These are phyloP conservation scores for Polysphondylium violaceum DNA, from an alignment of 78 protist genomes.

Conservation along the genomic window DNA sequence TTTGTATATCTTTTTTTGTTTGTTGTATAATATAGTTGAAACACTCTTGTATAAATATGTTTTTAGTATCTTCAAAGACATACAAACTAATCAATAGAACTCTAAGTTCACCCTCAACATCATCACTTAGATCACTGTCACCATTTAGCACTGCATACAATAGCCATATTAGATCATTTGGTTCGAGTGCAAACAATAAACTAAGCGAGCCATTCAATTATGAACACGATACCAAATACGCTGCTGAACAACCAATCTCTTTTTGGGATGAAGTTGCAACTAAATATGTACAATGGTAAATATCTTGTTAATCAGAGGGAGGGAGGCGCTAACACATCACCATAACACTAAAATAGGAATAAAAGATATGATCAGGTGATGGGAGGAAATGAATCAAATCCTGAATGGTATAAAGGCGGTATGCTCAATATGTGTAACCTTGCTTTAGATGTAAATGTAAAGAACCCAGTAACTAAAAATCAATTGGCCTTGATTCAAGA, in stretches of 20 bases:
- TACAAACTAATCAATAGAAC: no score
- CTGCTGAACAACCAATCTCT: neutral
- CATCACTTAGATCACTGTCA: no score
- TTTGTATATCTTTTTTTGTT: no score
- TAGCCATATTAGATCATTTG: no score
- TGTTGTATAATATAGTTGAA: no score
- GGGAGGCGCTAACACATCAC: neutral
- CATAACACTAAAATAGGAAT: neutral
- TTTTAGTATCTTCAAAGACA: no score
- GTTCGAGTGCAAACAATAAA: no score
- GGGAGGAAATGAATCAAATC: neutral
- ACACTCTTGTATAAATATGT: no score
- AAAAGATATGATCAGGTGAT: conserved; percentile 32
- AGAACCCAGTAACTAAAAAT: neutral
- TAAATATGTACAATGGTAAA: conserved; percentile 32
- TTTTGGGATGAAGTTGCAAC: conserved; percentile 59
- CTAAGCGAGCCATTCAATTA: conserved; percentile 39
- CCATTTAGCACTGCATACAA: no score
- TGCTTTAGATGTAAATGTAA: conserved; percentile 26
- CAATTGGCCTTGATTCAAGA: conserved; percentile 41
- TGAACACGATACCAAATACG: conserved; percentile 24
- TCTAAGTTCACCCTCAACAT: no score
- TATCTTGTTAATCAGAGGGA: neutral
- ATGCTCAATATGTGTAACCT: conserved; percentile 5
- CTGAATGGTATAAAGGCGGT: conserved; percentile 39